Base-by-base conservation (phyloP, 345 rosid species). In the Eucalyptus urophylla region DNA sequence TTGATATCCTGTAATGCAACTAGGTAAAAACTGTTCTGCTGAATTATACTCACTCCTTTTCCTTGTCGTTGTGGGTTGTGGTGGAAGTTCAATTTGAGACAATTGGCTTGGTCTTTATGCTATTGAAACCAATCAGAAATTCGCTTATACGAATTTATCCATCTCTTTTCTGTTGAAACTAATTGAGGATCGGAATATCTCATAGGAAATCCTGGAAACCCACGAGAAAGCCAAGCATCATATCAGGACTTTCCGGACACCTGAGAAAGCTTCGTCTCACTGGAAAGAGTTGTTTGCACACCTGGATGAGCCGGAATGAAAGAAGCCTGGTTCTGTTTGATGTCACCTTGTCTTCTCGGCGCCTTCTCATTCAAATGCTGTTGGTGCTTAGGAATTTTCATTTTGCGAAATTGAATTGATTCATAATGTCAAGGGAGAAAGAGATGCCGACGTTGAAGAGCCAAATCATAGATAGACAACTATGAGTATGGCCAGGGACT, bases 211-310 rank as follows among this genome's bases (percentile, higher is more conserved):
- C 87, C 45, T 97, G 80, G 95, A 93, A 76, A 89, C 90, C 65
- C 95, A 91, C 4, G 96, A 95, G 92, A 94, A 89, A 91, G 93
- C 91, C 21, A 92, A 94, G 87, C 86, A 91, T 4, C 99, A 95
- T 89, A 94, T 96, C 49, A 97, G 99, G 99, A 92, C 93, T 60
- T 92, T 96, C 33, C 94, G 97, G 88, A 95, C 96, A 4, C 92
- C 88, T 5, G 94, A 97, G 93, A 98, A 97, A 93, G 96, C 99
- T 54, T 87, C 93, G 16, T 67, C 92, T 72, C 92, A 95, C 54
- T 96, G 98, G 99, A 89, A 91, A 72, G 58, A 92, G 89, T 87
- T 92, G 43, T 96, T 90, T 89, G 99, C 94, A 44, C 94, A 96
- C 91, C 86, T 94, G 90, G 96, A 97, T 88, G 89, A 89, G 90